phyloP scores from a whole-genome alignment of 352 stramenopile species.

The Globisporangium mamillatum region DNA sequence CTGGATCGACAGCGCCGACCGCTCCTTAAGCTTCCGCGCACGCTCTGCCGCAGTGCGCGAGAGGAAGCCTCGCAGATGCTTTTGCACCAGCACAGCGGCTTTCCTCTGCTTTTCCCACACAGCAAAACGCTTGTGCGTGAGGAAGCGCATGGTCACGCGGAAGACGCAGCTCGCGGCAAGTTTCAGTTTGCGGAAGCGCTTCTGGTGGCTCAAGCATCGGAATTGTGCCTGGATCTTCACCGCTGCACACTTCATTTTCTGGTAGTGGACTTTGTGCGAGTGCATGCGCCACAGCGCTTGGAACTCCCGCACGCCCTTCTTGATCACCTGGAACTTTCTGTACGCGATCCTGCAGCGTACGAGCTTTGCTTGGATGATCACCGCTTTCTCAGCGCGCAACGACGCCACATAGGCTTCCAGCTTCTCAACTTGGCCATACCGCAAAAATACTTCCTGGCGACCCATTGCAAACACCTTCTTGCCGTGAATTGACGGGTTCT shows the following conservation, averaged over 20 bases:
- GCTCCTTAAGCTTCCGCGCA: conserved; percentile 42
- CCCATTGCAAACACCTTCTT: conserved; percentile 68
- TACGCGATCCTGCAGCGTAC: conserved; percentile 34
- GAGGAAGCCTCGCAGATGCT: conserved; percentile 50
- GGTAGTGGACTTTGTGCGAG: conserved; percentile 13
- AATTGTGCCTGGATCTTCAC: conserved; percentile 36
- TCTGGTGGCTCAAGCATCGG: conserved; percentile 29
- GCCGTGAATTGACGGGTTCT: conserved; percentile 1
- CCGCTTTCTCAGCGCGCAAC: conserved; percentile 42
- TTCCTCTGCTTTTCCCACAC: conserved; percentile 32
- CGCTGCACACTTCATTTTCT: conserved; percentile 6
- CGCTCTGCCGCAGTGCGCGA: conserved; percentile 60
- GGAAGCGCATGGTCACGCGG: conserved; percentile 30
- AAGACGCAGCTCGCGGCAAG: conserved; percentile 36
- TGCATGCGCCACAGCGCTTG: conserved; percentile 62
- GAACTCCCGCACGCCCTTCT: conserved; percentile 31
- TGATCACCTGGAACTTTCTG: conserved; percentile 40
- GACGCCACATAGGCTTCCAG: conserved; percentile 48
- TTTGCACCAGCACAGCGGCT: conserved; percentile 41
- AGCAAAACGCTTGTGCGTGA: conserved; percentile 43
- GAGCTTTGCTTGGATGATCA: conserved; percentile 54
- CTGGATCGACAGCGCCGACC: conserved; percentile 41
- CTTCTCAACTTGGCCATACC: conserved; percentile 74
- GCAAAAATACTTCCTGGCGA: conserved; percentile 69
- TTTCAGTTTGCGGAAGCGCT: conserved; percentile 29